Conservation (phyloP, 2,329 filamentous ascomycete species). For the Karstenula rhodostoma region DNA sequence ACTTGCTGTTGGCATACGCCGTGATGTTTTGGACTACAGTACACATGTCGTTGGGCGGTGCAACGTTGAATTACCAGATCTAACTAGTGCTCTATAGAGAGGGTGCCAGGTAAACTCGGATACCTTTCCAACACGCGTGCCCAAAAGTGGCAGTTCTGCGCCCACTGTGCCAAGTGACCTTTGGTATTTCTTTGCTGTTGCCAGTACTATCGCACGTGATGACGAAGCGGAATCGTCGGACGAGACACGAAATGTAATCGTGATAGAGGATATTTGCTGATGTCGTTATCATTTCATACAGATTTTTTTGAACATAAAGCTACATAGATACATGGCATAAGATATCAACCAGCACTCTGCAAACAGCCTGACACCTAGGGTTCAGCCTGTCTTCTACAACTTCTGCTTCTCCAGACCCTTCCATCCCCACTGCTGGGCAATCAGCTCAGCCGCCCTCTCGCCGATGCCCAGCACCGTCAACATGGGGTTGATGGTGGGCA, state of each 20-base stretch:
- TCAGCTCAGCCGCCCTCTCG: conserved; percentile 84
- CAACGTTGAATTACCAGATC: too few species aligned
- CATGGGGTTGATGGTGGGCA: conserved; percentile 90
- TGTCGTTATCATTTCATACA: conserved; percentile 7
- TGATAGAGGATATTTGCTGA: background rate
- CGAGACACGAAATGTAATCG: background rate
- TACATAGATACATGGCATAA: conserved; percentile 8
- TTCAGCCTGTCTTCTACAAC: conserved; percentile 50
- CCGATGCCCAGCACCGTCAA: conserved; percentile 84
- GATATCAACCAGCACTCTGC: background rate
- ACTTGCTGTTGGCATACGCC: background rate
- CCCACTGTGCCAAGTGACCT: too few species aligned
- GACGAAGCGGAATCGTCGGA: background rate
- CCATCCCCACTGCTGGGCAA: conserved; percentile 77
- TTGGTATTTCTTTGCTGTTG: too few species aligned
- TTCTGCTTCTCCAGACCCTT: conserved; percentile 63
- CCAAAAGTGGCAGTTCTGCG: too few species aligned
- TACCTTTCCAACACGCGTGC: too few species aligned
- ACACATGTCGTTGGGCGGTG: too few species aligned
- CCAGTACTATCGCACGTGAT: background rate
- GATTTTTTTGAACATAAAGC: conserved; percentile 1
- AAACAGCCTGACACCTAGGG: background rate
- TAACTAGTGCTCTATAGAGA: too few species aligned
- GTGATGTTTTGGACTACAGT: too few species aligned
- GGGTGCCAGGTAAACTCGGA: too few species aligned